Evolutionary conservation across 805 yeast genomes (phyloP).

Genomic region (Candida insectalens): DNA sequence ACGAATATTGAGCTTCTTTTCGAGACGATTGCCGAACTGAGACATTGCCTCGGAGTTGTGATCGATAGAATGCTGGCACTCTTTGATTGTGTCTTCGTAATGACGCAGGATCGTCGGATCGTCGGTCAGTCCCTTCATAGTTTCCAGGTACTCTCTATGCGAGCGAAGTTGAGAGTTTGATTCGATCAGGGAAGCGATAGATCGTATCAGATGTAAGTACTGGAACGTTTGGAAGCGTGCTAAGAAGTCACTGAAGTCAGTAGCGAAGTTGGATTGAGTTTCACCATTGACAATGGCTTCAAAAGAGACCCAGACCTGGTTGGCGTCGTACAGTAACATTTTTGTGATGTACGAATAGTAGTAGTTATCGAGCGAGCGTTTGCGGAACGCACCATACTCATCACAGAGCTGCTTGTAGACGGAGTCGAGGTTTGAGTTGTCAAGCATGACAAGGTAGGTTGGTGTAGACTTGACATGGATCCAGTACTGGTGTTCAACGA

Average conservation of each 20-base stretch:
- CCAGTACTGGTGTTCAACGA: neutral
- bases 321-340: neutral
- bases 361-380: conserved; percentile 1
- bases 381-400: neutral
- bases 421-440: neutral
- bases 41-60: neutral
- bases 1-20: neutral
- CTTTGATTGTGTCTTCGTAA: neutral
- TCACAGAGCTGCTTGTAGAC: neutral
- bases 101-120: neutral
- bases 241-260: neutral
- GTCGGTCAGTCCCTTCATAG: neutral
- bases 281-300: neutral
- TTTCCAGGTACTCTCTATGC: neutral
- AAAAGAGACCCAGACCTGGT: neutral
- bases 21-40: neutral
- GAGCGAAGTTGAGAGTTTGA: neutral
- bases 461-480: neutral
- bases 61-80: neutral
- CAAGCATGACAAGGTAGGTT: neutral
- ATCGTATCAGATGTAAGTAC: neutral
- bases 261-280: neutral
- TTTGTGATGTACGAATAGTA: conserved; percentile 1
- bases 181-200: conserved; percentile 1
- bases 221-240: neutral